Percentiles rank a stretch among this genome's conserved stretches.
Conservation (phyloP, 306 rosid genomes). For the Cicer pinnatifidum region DNA sequence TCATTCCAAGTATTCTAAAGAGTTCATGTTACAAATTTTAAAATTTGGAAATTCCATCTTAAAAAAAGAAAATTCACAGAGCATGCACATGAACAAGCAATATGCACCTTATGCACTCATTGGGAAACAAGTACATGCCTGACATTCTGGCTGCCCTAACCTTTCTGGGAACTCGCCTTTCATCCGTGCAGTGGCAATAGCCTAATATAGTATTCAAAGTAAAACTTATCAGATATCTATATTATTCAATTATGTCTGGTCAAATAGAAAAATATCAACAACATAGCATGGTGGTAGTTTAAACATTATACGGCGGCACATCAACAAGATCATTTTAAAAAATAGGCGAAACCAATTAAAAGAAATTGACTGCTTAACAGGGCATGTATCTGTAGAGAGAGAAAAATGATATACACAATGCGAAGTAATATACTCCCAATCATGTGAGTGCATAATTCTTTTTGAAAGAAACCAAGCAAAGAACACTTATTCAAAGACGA, state of each 20-base stretch:
- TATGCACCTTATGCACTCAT: conserved; percentile 46
- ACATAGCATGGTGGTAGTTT: not conserved
- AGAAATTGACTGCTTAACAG: conserved; percentile 21
- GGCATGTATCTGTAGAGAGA: not conserved
- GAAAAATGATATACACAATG: conserved; percentile 10
- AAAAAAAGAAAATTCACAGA: conserved; percentile 20
- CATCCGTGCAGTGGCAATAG: conserved; percentile 97
- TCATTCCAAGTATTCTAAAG: conserved; percentile 16
- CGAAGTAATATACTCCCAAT: not conserved
- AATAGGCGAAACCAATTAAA: conserved; percentile 5
- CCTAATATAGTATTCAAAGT: conserved; percentile 58
- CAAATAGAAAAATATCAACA: conserved; percentile 24
- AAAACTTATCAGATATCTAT: conserved; percentile 35
- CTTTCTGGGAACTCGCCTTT: conserved; percentile 98
- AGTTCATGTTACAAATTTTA: conserved; percentile 9
- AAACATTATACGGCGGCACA: conserved; percentile 29
- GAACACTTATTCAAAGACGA: not conserved
- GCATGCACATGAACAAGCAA: conserved; percentile 49
- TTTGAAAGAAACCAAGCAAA: conserved; percentile 29
- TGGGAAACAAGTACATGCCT: conserved; percentile 74
- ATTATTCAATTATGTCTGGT: conserved; percentile 6
- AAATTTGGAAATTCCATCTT: conserved; percentile 36
- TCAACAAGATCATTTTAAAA: not conserved
- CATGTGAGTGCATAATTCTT: not conserved
- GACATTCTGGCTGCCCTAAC: conserved; percentile 96